Base-by-base conservation (phyloP, 2,329 filamentous ascomycete species). In the Myrmaecium sp. region DNA sequence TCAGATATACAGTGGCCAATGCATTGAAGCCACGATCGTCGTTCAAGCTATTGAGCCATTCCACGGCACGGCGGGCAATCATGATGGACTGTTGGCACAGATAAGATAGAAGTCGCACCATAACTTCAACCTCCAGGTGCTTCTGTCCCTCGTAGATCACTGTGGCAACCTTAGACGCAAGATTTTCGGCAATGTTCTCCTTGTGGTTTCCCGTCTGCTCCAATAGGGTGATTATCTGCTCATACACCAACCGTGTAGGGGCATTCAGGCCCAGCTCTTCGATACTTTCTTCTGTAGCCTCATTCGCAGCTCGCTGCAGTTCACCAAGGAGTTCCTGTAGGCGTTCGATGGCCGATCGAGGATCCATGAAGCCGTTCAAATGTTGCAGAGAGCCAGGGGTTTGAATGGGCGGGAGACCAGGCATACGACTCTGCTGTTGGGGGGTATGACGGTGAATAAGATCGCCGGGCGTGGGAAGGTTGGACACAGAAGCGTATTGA, bases 11-110 rank as follows among this genome's bases (percentile, higher is more conserved):
- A 19, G 69, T 70, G 14, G 73, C 67, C 8, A 60, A 58, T 12
- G 70, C 59, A 35, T 74, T 74, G 46, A 70, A 68, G 36, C 75
- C 58, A 33, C 69, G 62, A 36, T 51, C 49, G 28, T 72, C 65
- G 28, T 72, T 64, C 11, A 57, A 46, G 6, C 50, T 57, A 5
- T 55, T 50, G 23, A 67, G 50, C 52, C 58, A 64, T 40, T 57
- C 57, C 30, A 58, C 46, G 18, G 68, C 54, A 31, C 62, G 54
- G 26, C 67, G 60, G 20, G 65, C 65, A 21, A 69, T 66, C 17
- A 58, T 46, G 5, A 60, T 55, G n/a, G 68, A 72, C 34, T 69
- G 53, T 27, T 67, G 59, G 43, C 69, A 75, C n/a, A 76, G 52
- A 36, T 66, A 65, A 21, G 62, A 58, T 17, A 77, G 54, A 14